Evolutionary conservation across 306 rosid genomes (phyloP), one percentile per base, ranked within the genome.

Genomic region (Cicer judaicum): DNA sequence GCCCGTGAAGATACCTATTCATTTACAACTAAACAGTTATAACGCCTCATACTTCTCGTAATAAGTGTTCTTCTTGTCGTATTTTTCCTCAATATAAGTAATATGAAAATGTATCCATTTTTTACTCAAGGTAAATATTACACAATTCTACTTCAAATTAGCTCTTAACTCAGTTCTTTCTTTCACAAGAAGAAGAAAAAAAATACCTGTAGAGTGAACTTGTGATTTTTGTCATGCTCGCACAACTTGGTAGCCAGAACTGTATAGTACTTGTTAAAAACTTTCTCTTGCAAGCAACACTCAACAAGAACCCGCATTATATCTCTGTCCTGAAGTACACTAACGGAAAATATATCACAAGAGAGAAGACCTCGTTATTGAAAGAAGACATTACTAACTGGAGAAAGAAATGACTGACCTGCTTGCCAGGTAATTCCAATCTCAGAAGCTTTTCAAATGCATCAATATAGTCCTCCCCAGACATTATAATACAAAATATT

Each of bases 381-480:
- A 57, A 75, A 40, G 38, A 47, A 64, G 64, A 64, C 13, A 73
- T 34, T 68, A 63, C 56, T 1, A 72, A 13, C 15, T 18, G 24
- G 14, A 10, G 42, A 8, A 21, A 50, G 16, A 21, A 81, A 24
- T n/a, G 16, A 34, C 70, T 41, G 42, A 91, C 98, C 98, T 87
- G 97, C 85, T 91, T 91, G 72, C 98, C 97, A 0, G 84, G 88
- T 40, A 94, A 85, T 82, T 94, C 95, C 88, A 94, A 68, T 73
- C 95, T 83, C n/a, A 91, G 72, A 79, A 94, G 96, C 90, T 91
- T 94, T 85, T 90, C 97, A 79, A 91, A 91, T 65, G 98, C 92
- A 85, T 94, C 98, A 76, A 90, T 61, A 68, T 90, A 91, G 73
- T 94, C 97, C 79, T 94, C 96, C 29, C 96, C 97, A 39, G 92